phyloP scores from a whole-genome alignment of 2,329 filamentous ascomycete species.

The Fusarium graminum region DNA sequence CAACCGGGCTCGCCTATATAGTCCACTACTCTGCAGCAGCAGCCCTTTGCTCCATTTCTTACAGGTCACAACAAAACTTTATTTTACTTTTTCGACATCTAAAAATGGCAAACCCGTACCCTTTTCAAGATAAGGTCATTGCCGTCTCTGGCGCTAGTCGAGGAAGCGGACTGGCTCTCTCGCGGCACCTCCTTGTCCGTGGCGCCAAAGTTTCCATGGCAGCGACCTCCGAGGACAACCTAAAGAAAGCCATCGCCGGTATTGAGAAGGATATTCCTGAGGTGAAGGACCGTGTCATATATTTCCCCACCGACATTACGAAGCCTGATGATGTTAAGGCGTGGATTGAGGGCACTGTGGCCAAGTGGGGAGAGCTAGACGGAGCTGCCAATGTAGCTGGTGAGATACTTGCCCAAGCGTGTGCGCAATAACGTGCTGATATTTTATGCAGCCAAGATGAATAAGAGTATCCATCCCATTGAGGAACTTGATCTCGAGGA shows the following conservation, averaged over 20 bases:
- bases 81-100: background rate
- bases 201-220: conserved; percentile 52
- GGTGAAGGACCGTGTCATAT: conserved; percentile 41
- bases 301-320: conserved; percentile 50
- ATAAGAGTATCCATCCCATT: conserved; percentile 45
- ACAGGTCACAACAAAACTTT: background rate
- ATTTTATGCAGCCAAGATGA: conserved; percentile 40
- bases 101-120: conserved; percentile 45
- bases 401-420: conserved; percentile 8
- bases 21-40: background rate
- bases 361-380: conserved; percentile 52
- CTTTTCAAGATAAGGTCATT: conserved; percentile 65
- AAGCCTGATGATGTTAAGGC: conserved; percentile 51
- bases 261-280: conserved; percentile 46
- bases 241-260: conserved; percentile 44
- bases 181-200: conserved; percentile 62
- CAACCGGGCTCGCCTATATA: conserved; percentile 21
- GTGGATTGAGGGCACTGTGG: conserved; percentile 53
- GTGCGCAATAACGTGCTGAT: background rate
- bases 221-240: conserved; percentile 48
- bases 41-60: background rate
- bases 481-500: conserved; percentile 45
- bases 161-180: conserved; percentile 67
- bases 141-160: conserved; percentile 73
- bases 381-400: conserved; percentile 57